These are phyloP conservation scores for Cladosporium sp. DNA, from an alignment of 2,329 filamentous ascomycete species.

Conservation along the genomic window DNA sequence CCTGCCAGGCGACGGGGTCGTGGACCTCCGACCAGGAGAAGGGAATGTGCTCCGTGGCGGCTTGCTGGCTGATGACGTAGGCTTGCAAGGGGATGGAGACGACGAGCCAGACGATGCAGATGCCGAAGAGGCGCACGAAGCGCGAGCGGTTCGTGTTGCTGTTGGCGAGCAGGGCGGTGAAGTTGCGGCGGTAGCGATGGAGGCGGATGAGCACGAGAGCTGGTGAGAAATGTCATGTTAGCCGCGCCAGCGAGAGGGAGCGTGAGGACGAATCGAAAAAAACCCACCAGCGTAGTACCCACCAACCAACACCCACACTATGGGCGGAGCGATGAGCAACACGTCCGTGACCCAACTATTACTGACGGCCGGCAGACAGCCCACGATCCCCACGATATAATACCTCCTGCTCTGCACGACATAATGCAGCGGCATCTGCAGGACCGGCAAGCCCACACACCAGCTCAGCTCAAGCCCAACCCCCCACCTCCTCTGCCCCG, in stretches of 20 bases:
- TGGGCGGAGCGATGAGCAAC: slow-evolving; percentile 53
- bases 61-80: slow-evolving; percentile 48
- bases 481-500: slow-evolving; percentile 44
- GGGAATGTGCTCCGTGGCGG: slow-evolving; percentile 21
- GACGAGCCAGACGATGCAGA: slow-evolving; percentile 49
- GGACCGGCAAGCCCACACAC: slow-evolving; percentile 52
- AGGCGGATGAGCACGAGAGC: slow-evolving; percentile 59
- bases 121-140: slow-evolving; percentile 58
- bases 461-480: slow-evolving; percentile 50
- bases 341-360: slow-evolving; percentile 55
- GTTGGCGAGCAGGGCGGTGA: slow-evolving; percentile 52
- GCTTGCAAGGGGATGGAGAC: slow-evolving; percentile 51
- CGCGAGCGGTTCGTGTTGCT: slow-evolving; percentile 54
- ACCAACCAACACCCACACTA: slow-evolving; percentile 50
- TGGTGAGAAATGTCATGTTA: slow-evolving; percentile 28
- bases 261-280: neutral
- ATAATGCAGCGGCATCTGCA: slow-evolving; percentile 55
- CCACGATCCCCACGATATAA: slow-evolving; percentile 53
- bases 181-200: slow-evolving; percentile 55
- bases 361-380: slow-evolving; percentile 54
- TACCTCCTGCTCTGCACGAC: slow-evolving; percentile 58
- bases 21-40: slow-evolving; percentile 53
- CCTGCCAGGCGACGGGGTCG: slow-evolving; percentile 43
- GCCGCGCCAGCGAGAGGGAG: neutral
- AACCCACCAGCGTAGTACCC: slow-evolving; percentile 56